Evolutionary conservation across 805 yeast species (phyloP), one percentile per base, ranked within the genome.

Genomic region (Nakazawaea laoshanensis): DNA sequence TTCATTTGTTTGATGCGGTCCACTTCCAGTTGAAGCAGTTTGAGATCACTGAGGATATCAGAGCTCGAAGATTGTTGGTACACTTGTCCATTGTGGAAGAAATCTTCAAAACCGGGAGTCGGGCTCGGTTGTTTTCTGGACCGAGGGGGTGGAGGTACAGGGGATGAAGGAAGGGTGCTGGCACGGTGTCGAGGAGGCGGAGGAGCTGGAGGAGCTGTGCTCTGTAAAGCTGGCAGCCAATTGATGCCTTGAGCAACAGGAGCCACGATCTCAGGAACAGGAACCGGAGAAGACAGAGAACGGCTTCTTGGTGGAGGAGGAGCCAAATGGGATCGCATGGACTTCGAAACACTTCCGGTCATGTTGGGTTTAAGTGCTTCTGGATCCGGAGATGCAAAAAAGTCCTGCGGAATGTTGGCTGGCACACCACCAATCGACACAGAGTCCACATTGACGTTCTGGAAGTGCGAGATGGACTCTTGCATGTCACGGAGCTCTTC

Each of bases 391-490:
- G 41, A 12, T n/a, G 35, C 14, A 21, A 63, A 49, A 42, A 65
- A 53, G 3, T 48, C 39, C 1, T 53, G 46, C 3, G 68, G 76
- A 27, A 71, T 59, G 37, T 63, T 69, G 1, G 79, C 58, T 0
- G 86, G 82, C 1, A 70, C 68, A n/a, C 89, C 88, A 44, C 69
- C 76, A 12, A 76, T 67, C 28, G 82, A 70, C 3, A 79, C 87
- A 35, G 84, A 75, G 49, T 86, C 95, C 24, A 83, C 85, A 19
- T 77, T 72, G 36, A 86, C 79, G 47, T 82, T 77, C 32, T 74
- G 78, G 55, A 86, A 86, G 48, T 77, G 78, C 41, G 75, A 75
- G 35, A 80, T 70, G 10, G 81, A 79, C 9, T 81, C 79, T 44
- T 75, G 81, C 77, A 81, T 79, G 42, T 78, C 88, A 40, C 71